Conservation (phyloP, 345 rosid genomes). For the Nephelium lappaceum region DNA sequence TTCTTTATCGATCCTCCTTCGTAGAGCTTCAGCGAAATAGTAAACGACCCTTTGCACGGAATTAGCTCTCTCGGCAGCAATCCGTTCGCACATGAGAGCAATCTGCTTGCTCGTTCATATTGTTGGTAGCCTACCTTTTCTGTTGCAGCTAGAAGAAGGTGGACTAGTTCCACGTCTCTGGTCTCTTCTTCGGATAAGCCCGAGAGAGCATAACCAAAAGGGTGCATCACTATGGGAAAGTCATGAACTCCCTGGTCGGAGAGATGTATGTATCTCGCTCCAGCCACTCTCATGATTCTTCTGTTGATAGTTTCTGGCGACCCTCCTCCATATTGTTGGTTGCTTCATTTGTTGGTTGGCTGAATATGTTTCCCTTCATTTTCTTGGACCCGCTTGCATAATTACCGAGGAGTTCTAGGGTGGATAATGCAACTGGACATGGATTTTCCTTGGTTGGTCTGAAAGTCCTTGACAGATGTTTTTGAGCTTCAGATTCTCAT, state of each 20-base stretch:
- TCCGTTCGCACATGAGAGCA: conserved; percentile 51
- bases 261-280: conserved; percentile 47
- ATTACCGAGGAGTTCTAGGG: conserved; percentile 43
- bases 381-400: conserved; percentile 42
- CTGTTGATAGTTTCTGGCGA: conserved; percentile 39
- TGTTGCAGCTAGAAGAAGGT: conserved; percentile 52
- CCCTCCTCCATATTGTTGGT: too few species aligned
- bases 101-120: conserved; percentile 47
- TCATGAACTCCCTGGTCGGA: conserved; percentile 41
- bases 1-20: conserved; percentile 39
- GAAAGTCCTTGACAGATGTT: background rate
- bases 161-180: conserved; percentile 52
- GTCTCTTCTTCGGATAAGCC: conserved; percentile 52
- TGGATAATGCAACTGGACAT: conserved; percentile 22
- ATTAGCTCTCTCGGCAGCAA: conserved; percentile 40
- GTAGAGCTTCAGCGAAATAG: conserved; percentile 49
- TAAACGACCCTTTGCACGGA: conserved; percentile 48
- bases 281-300: conserved; percentile 54
- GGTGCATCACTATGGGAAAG: conserved; percentile 49
- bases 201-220: conserved; percentile 45
- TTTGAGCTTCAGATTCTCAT: conserved; percentile 19
- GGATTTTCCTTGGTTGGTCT: conserved; percentile 6
- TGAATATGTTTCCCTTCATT: conserved; percentile 16
- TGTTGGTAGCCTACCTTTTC: conserved; percentile 55
- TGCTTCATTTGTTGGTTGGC: background rate